A percentile compares a stretch with the other conserved stretches of the same genome.
Conservation (phyloP, 2,329 filamentous ascomycete genomes). For the Byssothecium circinans region DNA sequence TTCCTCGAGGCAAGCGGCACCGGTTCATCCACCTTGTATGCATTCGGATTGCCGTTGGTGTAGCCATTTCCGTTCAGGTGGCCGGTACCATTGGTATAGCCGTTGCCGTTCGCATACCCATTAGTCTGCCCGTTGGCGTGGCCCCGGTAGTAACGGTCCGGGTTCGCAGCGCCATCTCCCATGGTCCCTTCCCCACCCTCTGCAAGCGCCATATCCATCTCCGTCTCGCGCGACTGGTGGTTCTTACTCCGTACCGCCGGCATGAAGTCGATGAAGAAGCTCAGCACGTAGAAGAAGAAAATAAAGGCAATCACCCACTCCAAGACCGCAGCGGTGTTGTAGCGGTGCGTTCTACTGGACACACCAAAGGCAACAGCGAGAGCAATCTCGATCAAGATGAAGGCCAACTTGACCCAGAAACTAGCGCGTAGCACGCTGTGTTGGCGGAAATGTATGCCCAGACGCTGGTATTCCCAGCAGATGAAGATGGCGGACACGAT, state of each 20-base stretch:
- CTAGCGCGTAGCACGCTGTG: slow-evolving; percentile 72
- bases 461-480: slow-evolving; percentile 84
- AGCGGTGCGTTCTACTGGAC: slow-evolving; percentile 50
- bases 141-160: slow-evolving; percentile 31
- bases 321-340: slow-evolving; percentile 72
- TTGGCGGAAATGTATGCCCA: slow-evolving; percentile 77
- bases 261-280: slow-evolving; percentile 83
- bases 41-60: slow-evolving; percentile 19
- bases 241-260: slow-evolving; percentile 69
- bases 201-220: slow-evolving; percentile 33
- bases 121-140: slow-evolving; percentile 12
- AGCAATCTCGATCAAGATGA: slow-evolving; percentile 77
- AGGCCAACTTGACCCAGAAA: slow-evolving; percentile 85
- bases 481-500: slow-evolving; percentile 83
- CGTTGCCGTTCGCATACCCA: slow-evolving; percentile 19
- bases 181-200: slow-evolving; percentile 18
- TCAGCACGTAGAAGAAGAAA: slow-evolving; percentile 85
- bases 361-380: slow-evolving; percentile 75
- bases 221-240: slow-evolving; percentile 40
- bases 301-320: slow-evolving; percentile 81
- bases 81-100: slow-evolving; percentile 18
- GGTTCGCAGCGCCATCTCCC: slow-evolving; percentile 30
- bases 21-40: slow-evolving; percentile 18
- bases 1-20: slow-evolving; percentile 28
- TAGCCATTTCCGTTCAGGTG: slow-evolving; percentile 13